Conservation (phyloP, 306 rosid genomes). For the Begonia peltatifolia region DNA sequence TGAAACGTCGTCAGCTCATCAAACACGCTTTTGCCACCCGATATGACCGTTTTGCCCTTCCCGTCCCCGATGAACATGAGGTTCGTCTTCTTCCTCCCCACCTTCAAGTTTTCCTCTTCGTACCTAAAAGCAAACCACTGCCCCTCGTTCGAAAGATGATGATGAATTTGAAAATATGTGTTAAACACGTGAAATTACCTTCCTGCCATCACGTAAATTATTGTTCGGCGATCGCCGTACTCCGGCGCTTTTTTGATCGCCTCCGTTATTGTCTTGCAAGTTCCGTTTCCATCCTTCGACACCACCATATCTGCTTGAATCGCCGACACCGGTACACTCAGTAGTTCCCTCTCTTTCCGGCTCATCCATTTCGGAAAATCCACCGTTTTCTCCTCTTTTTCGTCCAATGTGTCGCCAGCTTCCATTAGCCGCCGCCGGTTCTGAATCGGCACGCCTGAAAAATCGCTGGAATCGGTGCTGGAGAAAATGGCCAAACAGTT, state of each 20-base stretch:
- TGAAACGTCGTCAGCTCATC: slow-evolving; percentile 62
- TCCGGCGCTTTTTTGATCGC: slow-evolving; percentile 74
- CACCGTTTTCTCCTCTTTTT: slow-evolving; percentile 5
- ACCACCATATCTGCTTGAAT: slow-evolving; percentile 63
- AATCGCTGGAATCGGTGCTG: slow-evolving; percentile 25
- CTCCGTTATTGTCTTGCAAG: slow-evolving; percentile 44
- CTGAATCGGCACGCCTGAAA: slow-evolving; percentile 74
- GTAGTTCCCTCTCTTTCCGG: slow-evolving; percentile 40
- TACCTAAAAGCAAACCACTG: slow-evolving; percentile 24
- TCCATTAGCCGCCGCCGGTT: slow-evolving; percentile 20
- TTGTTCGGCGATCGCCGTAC: slow-evolving; percentile 30
- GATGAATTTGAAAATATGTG: too few species aligned
- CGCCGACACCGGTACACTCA: slow-evolving; percentile 34
- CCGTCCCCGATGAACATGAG: slow-evolving; percentile 91
- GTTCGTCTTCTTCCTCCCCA: slow-evolving; percentile 74
- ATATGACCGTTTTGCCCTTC: slow-evolving; percentile 51
- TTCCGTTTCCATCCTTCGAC: slow-evolving; percentile 56
- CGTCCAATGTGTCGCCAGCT: slow-evolving; percentile 6
- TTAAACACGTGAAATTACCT: slow-evolving; percentile 31
- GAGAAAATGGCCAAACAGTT: slow-evolving; percentile 77
- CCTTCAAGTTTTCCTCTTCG: slow-evolving; percentile 67
- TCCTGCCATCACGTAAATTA: slow-evolving; percentile 84
- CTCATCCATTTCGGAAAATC: slow-evolving; percentile 63
- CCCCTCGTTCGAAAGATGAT: too few species aligned
- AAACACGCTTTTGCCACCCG: slow-evolving; percentile 34